Percentiles rank a stretch among this genome's conserved stretches.
Evolutionary conservation across 2,329 filamentous ascomycete species (phyloP).

Genomic region (Sarocladium oryzae): DNA sequence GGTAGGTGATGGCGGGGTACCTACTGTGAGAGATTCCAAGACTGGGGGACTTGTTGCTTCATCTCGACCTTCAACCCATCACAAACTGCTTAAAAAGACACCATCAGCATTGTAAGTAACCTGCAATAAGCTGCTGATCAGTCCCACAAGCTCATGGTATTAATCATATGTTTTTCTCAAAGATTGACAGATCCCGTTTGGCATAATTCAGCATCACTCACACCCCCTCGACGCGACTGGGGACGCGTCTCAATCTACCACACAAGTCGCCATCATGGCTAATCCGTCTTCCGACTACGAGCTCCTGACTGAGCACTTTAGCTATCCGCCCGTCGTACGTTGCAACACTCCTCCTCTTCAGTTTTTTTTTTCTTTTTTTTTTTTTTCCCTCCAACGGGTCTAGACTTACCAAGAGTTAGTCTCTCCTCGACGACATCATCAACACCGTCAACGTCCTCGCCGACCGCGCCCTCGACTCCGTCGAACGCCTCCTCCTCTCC

Average conservation of each 20-base stretch:
- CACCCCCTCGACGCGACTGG: slow-evolving; percentile 16
- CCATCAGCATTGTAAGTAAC: no score
- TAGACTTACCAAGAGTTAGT: slow-evolving; percentile 40
- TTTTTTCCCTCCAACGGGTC: no score
- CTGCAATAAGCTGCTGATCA: no score
- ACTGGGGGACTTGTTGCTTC: no score
- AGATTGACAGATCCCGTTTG: no score
- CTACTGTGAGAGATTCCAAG: no score
- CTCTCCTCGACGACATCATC: slow-evolving; percentile 94
- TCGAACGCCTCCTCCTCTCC: slow-evolving; percentile 74
- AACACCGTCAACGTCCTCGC: slow-evolving; percentile 92
- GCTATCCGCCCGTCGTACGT: slow-evolving; percentile 84
- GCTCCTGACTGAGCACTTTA: slow-evolving; percentile 90
- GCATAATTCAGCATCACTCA: not conserved
- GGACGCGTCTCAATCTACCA: not conserved
- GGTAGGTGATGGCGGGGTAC: no score
- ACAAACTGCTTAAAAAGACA: no score
- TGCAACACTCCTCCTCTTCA: slow-evolving; percentile 54
- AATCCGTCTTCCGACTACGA: slow-evolving; percentile 43
- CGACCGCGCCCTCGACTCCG: slow-evolving; percentile 79
- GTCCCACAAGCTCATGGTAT: no score
- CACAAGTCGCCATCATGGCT: slow-evolving; percentile 20
- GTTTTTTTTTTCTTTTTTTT: no score
- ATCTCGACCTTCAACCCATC: no score
- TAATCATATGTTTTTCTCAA: no score